These are phyloP conservation scores for Arctostaphylos glauca DNA, from an alignment of 148 eudicot genomes.

Conservation along the genomic window DNA sequence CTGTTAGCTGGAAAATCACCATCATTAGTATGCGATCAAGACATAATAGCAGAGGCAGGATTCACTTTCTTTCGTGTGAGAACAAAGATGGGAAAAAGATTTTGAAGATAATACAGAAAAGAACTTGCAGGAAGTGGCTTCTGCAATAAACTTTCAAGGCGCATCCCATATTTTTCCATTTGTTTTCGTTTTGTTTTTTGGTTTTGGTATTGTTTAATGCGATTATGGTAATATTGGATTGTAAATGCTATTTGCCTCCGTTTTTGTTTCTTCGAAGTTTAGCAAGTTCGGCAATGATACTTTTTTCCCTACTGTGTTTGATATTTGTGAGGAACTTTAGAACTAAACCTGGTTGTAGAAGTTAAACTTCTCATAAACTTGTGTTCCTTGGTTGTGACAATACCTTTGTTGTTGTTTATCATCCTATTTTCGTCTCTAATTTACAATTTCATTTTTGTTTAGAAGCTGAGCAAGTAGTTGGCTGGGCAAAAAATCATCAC, in stretches of 20 bases:
- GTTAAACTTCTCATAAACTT: background rate
- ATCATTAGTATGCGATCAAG: background rate
- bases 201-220: background rate
- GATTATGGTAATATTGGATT: background rate
- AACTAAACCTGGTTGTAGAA: background rate
- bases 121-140: background rate
- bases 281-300: background rate
- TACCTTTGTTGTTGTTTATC: background rate
- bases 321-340: background rate
- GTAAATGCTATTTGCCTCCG: background rate
- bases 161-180: background rate
- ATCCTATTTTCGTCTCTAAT: background rate
- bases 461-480: constrained; percentile 96
- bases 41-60: background rate
- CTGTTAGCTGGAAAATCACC: background rate
- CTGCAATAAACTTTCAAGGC: background rate
- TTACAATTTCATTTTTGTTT: constrained; percentile 9
- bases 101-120: background rate
- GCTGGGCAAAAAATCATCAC: constrained; percentile 95
- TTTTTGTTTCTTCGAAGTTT: background rate
- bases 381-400: background rate
- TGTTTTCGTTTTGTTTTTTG: too few relatives aligned
- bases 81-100: background rate
- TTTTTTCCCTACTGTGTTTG: background rate
- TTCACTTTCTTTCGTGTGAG: background rate